Base-by-base conservation (phyloP, 306 rosid species). In the Prunus mongolica region DNA sequence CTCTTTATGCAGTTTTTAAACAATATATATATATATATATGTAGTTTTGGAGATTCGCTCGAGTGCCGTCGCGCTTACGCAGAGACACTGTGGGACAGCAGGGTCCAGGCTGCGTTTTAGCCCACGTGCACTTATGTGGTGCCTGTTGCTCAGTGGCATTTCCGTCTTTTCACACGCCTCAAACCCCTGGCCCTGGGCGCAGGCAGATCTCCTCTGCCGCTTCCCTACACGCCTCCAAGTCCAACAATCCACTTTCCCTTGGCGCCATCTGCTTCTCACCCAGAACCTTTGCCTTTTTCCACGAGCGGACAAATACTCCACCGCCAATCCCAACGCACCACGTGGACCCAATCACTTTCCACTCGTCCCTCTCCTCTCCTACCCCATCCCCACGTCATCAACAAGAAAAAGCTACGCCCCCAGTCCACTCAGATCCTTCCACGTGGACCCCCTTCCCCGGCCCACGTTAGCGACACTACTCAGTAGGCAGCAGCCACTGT, bases 101-200 rank as follows among this genome's bases (percentile, higher is more conserved):
- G 34, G 3, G 32, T 32, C 12, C 4, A 55, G 24, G n/a, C 19
- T 16, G 13, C 27, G 9, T 16, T 32, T 18, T 47, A 56, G 7
- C 8, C 71, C 76, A 77, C 68, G 77, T 75, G 88, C 79, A 54
- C 57, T 32, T 67, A 32, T 72, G 81, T 82, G 75, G 83, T 52
- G 72, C 67, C 60, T 12, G n/a, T 45, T 49, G 47, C 47, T 60
- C n/a, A 41, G 32, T 65, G 84, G 70, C 15, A 72, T 5, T 18
- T 41, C 27, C 78, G 84, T 76, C 71, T 56, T 69, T 81, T 68
- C 67, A 5, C 0, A 0, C 4, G 4, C 3, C 44, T 15, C 1
- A 9, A 22, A 67, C 56, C 7, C 28, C 9, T 19, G 52, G 69
- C 12, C 12, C 83, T 41, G 56, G 19, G 57, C 55, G 13, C 62